Evolutionary conservation across 2,329 filamentous ascomycete genomes (phyloP), one percentile per base, ranked within the genome.

Genomic region (Trichophyton rubrum): DNA sequence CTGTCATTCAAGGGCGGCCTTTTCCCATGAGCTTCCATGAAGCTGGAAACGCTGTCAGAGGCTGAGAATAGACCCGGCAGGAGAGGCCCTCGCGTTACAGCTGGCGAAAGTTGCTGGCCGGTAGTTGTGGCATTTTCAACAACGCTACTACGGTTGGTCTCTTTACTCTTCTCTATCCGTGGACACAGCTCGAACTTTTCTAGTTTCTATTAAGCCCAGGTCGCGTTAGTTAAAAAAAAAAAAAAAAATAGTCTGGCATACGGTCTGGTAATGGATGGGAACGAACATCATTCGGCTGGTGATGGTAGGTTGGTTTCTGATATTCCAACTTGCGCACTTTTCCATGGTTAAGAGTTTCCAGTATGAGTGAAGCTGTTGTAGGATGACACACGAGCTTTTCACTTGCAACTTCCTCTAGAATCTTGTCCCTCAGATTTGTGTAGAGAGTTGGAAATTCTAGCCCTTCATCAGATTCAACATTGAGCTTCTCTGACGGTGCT

Each of bases 1-100:
- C 62, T 64, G 3, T 67, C 51, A 55, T 68, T 70, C 53, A 64
- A 62, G 56, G 65, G 70, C 59, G 71, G 73, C 1, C 62, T 61
- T 27, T 53, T 65, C 24, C 78, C 75, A 59, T 77, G 75, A 6
- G 78, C 69, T 57, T 77, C 72, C 73, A 83, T 79, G 64, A 81
- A 84, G 30, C 74, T 77, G 3, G 76, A 72, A 33, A 83, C 66
- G 2, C 78, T 77, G 7, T 69, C 70, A 0, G 58, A 9, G 66
- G 70, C 27, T 73, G 74, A 63, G 75, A 76, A 65, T 78, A 77
- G 38, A 57, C 22, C 64, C 45, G 35, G 35, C n/a, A 62, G 59
- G 22, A 57, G 55, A 6, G n/a, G n/a, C 5, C 30, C 9, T 8
- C 11, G n/a, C 24, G 30, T 24, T 17, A 15, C 13, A 17, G 17